Base-by-base conservation (phyloP, 495 filamentous ascomycete species). In the Penicillium canescens region DNA sequence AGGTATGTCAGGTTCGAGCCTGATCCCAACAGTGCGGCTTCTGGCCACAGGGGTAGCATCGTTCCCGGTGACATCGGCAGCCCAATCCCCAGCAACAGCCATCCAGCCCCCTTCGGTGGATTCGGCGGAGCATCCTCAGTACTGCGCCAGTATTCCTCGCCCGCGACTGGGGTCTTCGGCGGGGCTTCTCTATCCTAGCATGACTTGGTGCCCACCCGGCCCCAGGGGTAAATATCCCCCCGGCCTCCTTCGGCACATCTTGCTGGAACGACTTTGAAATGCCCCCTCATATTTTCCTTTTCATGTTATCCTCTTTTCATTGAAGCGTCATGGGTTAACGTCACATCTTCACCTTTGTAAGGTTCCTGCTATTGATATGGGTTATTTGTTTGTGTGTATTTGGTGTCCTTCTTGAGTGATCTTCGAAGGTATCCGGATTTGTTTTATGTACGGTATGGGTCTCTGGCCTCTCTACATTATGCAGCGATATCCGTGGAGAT, bases 1-100 rank as follows among this genome's bases (percentile, higher is more conserved):
- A 73, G 71, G 31, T 73, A 80, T 37, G 86, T 96, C 57, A 84
- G 82, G 50, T 88, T 84, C 64, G 83, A 88, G 49, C 70, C 77
- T 20, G 78, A 79, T 50, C 75, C 63, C 46, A 77, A 72, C 59
- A 73, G 70, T 37, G 66, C 76, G 1, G 42, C 61, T 13, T 57
- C 69, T 42, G 72, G 68, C 20, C 72, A 72, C 39, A 70, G 76
- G 50, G 69, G 67, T 28, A 76, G 71, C 60, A 63, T 77, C 46
- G 71, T 68, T 7, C 74, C 76, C 2, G 77, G 75, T 35, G 78
- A 82, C 55, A 80, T 81, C 42, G 78, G 78, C 33, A 81, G 78
- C 54, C 78, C 78, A 3, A 52, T 79, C 35, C 68, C 71, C 20
- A 66, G 66, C 14, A 73, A 68, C 35, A 74, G 72, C 55, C 58